Evolutionary conservation across 805 yeast genomes (phyloP).

Genomic region (Candida michaelii): DNA sequence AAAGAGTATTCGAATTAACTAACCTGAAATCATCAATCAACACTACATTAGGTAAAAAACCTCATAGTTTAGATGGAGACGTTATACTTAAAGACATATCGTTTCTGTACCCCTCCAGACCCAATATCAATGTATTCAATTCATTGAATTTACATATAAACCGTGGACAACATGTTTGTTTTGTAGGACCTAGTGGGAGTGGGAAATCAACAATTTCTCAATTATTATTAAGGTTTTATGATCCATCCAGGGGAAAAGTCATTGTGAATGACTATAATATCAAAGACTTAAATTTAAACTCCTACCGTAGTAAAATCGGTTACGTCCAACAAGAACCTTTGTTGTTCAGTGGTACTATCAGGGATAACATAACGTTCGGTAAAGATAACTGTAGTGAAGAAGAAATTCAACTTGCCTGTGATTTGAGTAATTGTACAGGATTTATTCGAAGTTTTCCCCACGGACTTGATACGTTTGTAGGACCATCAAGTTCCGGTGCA

Average conservation of each 20-base stretch:
- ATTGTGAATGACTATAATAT: slow-evolving; percentile 65
- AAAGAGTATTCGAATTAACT: slow-evolving; percentile 82
- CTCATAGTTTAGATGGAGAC: slow-evolving; percentile 47
- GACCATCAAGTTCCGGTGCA: slow-evolving; percentile 67
- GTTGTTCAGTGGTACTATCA: slow-evolving; percentile 79
- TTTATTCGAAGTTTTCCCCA: slow-evolving; percentile 79
- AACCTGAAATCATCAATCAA: slow-evolving; percentile 74
- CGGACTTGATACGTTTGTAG: slow-evolving; percentile 78
- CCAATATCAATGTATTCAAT: slow-evolving; percentile 62
- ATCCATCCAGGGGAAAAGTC: slow-evolving; percentile 66
- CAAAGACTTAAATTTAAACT: slow-evolving; percentile 64
- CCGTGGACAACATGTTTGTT: slow-evolving; percentile 86
- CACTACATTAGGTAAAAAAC: slow-evolving; percentile 59
- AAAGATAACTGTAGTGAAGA: slow-evolving; percentile 55
- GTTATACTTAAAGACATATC: slow-evolving; percentile 62
- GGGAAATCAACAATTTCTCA: slow-evolving; percentile 91
- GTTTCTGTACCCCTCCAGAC: slow-evolving; percentile 85
- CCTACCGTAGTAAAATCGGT: slow-evolving; percentile 74
- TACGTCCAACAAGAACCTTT: slow-evolving; percentile 93
- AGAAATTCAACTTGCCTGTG: slow-evolving; percentile 59
- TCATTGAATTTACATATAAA: slow-evolving; percentile 55
- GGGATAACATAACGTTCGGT: slow-evolving; percentile 83
- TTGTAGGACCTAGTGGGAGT: slow-evolving; percentile 97
- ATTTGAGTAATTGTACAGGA: slow-evolving; percentile 67
- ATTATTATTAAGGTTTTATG: slow-evolving; percentile 78